These are phyloP conservation scores for Sonneratia alba DNA, from an alignment of 345 rosid species.

Conservation along the genomic window DNA sequence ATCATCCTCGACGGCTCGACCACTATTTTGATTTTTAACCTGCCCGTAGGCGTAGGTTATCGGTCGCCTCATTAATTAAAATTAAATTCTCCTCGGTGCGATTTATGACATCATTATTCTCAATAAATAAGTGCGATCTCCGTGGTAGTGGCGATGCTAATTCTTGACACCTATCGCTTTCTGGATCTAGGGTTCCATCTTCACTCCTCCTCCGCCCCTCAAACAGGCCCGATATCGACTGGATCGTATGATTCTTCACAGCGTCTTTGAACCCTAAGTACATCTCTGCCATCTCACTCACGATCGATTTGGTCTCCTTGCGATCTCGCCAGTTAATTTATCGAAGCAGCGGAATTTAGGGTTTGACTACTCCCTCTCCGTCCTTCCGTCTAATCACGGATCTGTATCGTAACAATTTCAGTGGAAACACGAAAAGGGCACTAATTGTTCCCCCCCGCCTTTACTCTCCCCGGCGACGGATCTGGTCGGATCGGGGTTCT, in stretches of 20 bases:
- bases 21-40: background rate
- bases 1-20: background rate
- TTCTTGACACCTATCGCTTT: slow-evolving; percentile 28
- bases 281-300: background rate
- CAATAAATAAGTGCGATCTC: background rate
- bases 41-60: too few relatives aligned
- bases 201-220: background rate
- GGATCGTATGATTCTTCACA: background rate
- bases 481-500: background rate
- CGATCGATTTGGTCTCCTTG: background rate
- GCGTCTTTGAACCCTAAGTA: background rate
- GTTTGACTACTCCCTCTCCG: slow-evolving; percentile 2
- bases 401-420: slow-evolving; percentile 4
- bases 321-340: background rate
- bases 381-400: background rate
- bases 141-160: background rate
- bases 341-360: slow-evolving; percentile 1
- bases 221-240: background rate
- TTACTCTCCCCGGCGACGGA: background rate
- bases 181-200: slow-evolving; percentile 57
- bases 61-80: background rate
- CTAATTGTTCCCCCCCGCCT: background rate
- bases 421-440: background rate
- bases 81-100: background rate
- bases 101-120: background rate